phyloP scores from a whole-genome alignment of 78 protist species.

The Planoprotostelium fungivorum region DNA sequence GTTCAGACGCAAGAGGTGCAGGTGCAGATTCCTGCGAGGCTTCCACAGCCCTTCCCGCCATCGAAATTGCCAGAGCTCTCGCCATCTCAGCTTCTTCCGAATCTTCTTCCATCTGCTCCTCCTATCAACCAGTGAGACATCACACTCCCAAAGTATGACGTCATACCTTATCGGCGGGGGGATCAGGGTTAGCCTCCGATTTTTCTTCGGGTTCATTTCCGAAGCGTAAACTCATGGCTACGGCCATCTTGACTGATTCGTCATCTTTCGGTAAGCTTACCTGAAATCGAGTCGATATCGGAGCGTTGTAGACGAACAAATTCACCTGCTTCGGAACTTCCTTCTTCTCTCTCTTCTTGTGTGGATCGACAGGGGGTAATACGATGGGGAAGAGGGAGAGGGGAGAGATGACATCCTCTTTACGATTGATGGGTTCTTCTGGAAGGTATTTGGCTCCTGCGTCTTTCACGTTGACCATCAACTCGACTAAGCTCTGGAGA shows the following conservation, averaged over 20 bases:
- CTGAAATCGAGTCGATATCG: neutral
- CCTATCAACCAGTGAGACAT: no score
- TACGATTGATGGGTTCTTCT: neutral
- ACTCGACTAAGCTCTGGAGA: neutral
- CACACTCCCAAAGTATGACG: no score
- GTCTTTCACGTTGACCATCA: neutral
- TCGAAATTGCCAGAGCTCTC: neutral
- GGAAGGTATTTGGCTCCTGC: neutral
- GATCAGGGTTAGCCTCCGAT: no score
- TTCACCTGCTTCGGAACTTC: neutral
- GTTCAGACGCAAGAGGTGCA: neutral
- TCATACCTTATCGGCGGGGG: no score
- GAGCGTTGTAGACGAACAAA: neutral
- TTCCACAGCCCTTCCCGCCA: neutral
- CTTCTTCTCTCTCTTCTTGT: neutral
- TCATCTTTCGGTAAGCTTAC: neutral
- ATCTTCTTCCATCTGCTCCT: no score
- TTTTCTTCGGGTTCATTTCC: no score
- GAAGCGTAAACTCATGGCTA: neutral
- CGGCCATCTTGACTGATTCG: neutral
- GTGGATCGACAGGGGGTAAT: neutral
- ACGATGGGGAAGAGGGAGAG: neutral
- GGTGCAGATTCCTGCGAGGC: neutral
- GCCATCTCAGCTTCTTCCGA: no score
- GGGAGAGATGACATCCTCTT: neutral